Conservation (phyloP, 2,329 filamentous ascomycete species). For the Cryoendolithus antarcticus region DNA sequence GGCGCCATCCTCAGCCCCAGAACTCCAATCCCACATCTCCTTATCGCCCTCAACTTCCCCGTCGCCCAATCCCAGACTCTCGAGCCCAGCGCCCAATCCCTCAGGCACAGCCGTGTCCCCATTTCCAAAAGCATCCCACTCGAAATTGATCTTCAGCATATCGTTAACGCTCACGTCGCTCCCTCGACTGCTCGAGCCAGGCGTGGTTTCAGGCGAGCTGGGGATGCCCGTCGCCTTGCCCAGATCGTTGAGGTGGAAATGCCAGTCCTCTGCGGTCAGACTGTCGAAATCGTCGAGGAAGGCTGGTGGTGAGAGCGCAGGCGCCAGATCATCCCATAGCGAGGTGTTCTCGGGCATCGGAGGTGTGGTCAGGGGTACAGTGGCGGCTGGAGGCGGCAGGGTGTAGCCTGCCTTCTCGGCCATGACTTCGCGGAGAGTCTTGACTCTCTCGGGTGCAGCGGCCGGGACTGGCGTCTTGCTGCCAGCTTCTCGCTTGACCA, state of each 20-base stretch:
- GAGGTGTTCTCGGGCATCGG: slow-evolving; percentile 1
- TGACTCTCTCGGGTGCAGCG: slow-evolving; percentile 11
- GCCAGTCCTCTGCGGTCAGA: slow-evolving; percentile 8
- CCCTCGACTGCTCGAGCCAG: slow-evolving; percentile 22
- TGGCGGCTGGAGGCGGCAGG: background rate
- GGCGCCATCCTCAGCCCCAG: too few relatives aligned
- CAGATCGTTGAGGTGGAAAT: slow-evolving; percentile 9
- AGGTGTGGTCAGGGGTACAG: background rate
- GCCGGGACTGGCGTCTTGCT: slow-evolving; percentile 12
- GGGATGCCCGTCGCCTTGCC: slow-evolving; percentile 2
- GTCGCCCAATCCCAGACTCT: background rate
- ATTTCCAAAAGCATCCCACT: slow-evolving; percentile 19
- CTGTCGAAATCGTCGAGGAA: slow-evolving; percentile 1
- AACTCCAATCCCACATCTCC: too few relatives aligned
- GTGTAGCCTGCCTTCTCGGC: slow-evolving; percentile 17
- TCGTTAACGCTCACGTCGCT: slow-evolving; percentile 33
- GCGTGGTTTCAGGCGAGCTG: slow-evolving; percentile 17
- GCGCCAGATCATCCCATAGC: slow-evolving; percentile 10
- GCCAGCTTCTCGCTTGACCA: slow-evolving; percentile 8
- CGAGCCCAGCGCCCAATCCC: slow-evolving; percentile 4
- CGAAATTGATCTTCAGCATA: slow-evolving; percentile 27
- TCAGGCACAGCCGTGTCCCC: slow-evolving; percentile 18
- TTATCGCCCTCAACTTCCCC: background rate
- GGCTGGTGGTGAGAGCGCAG: slow-evolving; percentile 15
- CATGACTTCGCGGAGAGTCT: slow-evolving; percentile 20